Evolutionary conservation across 2,329 filamentous ascomycete genomes (phyloP), one percentile per base, ranked within the genome.

Genomic region (Exophiala oligosperma): DNA sequence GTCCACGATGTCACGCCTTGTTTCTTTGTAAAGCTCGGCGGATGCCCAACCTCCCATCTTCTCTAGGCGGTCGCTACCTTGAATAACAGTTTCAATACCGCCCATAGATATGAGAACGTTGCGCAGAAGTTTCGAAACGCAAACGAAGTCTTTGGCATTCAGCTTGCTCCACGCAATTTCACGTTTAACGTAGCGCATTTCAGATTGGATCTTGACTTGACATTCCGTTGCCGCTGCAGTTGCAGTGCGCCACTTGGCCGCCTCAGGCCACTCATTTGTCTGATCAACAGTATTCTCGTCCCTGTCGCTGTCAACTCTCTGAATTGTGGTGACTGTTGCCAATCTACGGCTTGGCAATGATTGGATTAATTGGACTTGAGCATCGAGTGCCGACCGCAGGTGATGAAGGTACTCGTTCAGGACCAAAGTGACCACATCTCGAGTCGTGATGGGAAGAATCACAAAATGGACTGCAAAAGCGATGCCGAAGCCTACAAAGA

Each of bases 151-250:
- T 56, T 86, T 81, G 0, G 86, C 82, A 4, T 82, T 80, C 6
- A 91, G 73, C 65, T 87, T 87, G 1, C 88, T 88, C 68, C 83
- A 84, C 0, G 87, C 87, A n/a, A 88, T 71, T 64, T 92, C 89
- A 52, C 88, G 79, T 72, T 91, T 91, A 0, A 87, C 89, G 68
- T 91, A 91, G 0, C 81, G 78, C 35, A 91, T 68, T 64, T 92
- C 89, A 0, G 79, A 80, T 51, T 85, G 79, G 4, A 91, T 75
- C 69, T 90, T 91, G 1, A 85, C 85, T 54, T 86, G 80, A 2
- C 90, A 72, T 23, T 81, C 83, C 2, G 79, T 81, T 28, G 88
- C 71, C 48, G 70, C 70, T 2, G 76, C 75, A 57, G 80, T 74
- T 0, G 73, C 69, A 32, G 74, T 78, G 32, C 74, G 73, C 12